phyloP scores from a whole-genome alignment of 1,139 yeast genomes.

The Blastobotrys malaysiensis region DNA sequence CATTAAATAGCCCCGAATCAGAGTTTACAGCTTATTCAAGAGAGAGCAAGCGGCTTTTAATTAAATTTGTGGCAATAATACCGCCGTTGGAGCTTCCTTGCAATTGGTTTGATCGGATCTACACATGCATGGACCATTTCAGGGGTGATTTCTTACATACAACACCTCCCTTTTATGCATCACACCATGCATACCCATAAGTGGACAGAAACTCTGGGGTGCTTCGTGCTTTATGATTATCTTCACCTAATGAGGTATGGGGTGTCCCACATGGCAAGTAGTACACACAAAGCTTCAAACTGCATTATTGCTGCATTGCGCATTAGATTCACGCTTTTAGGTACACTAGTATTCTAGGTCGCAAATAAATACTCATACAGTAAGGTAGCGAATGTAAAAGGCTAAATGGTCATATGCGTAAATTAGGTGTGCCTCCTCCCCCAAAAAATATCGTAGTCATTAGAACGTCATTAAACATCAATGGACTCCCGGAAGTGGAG shows the following conservation, averaged over 20 bases:
- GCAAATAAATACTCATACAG: too few relatives aligned
- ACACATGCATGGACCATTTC: neutral
- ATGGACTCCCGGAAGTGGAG: constrained; percentile 67
- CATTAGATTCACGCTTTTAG: too few relatives aligned
- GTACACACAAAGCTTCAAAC: neutral
- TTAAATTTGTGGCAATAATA: neutral
- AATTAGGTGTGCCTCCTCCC: too few relatives aligned
- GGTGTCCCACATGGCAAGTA: neutral
- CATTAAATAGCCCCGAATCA: neutral
- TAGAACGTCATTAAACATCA: constrained; percentile 29
- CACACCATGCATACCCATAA: neutral
- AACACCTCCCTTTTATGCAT: neutral
- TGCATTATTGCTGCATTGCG: neutral
- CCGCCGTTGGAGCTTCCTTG: neutral
- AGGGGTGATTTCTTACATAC: neutral
- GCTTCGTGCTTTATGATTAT: too few relatives aligned
- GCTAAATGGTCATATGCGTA: neutral
- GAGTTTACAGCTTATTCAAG: neutral
- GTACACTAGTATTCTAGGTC: too few relatives aligned
- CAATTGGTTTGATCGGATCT: neutral
- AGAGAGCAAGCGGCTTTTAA: neutral
- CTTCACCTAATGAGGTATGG: neutral
- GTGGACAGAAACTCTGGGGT: too few relatives aligned
- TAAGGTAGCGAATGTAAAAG: neutral
- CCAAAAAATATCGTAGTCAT: constrained; percentile 1